Conservation (phyloP, 345 rosid species). For the Linum lewisii region DNA sequence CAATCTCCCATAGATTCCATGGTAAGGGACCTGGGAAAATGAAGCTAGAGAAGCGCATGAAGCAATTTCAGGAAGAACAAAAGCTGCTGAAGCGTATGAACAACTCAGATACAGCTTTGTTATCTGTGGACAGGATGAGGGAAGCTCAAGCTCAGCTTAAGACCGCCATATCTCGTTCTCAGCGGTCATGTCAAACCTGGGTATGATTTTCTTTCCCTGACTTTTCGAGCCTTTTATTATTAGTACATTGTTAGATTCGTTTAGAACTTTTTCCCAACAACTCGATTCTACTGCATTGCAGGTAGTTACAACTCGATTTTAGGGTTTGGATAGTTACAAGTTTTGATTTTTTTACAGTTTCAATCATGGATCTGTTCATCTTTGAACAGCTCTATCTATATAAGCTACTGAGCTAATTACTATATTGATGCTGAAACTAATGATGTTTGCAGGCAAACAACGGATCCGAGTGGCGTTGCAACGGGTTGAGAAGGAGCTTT, state of each 20-base stretch:
- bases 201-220: conserved; percentile 32
- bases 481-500: conserved; percentile 80
- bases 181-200: conserved; percentile 95
- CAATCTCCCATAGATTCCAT: conserved; percentile 84
- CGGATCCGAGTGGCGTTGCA: conserved; percentile 86
- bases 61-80: conserved; percentile 82
- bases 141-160: conserved; percentile 80
- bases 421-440: not conserved
- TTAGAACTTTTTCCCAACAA: too few relatives aligned
- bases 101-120: conserved; percentile 89
- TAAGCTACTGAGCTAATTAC: too few relatives aligned
- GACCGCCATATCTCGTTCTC: conserved; percentile 91
- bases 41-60: conserved; percentile 96
- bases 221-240: too few relatives aligned
- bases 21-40: conserved; percentile 99
- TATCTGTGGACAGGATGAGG: conserved; percentile 88
- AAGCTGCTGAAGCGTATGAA: conserved; percentile 98
- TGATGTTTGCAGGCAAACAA: conserved; percentile 48
- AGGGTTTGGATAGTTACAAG: too few relatives aligned
- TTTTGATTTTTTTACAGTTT: too few relatives aligned
- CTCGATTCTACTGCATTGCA: too few relatives aligned
- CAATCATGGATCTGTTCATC: too few relatives aligned
- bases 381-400: too few relatives aligned
- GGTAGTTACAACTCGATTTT: too few relatives aligned
- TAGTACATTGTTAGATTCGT: too few relatives aligned